These are phyloP conservation scores for Phytophthora podocarpi DNA, from an alignment of 352 stramenopile species.

Conservation along the genomic window DNA sequence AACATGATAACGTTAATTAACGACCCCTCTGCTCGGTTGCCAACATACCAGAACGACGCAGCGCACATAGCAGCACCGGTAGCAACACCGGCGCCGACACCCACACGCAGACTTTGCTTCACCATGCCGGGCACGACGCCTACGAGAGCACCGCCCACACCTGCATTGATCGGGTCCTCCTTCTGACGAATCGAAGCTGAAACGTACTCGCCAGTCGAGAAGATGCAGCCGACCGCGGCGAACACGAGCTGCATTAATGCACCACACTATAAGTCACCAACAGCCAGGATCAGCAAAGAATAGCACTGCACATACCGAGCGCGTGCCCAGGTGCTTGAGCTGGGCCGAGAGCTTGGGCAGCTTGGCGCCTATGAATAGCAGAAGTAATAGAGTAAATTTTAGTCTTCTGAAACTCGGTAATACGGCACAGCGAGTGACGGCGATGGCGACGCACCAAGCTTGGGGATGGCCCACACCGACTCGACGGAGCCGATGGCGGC, in stretches of 20 bases:
- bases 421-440: not conserved
- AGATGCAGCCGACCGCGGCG: constrained; percentile 63
- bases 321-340: constrained; percentile 78
- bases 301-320: constrained; percentile 48
- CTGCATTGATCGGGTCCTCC: constrained; percentile 72
- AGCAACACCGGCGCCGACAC: constrained; percentile 50
- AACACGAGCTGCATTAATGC: constrained; percentile 68
- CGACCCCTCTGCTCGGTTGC: not conserved
- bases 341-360: constrained; percentile 84
- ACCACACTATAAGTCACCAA: constrained; percentile 4
- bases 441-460: constrained; percentile 62
- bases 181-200: constrained; percentile 72
- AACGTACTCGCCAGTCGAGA: constrained; percentile 69
- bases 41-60: constrained; percentile 69
- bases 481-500: constrained; percentile 73
- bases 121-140: constrained; percentile 75
- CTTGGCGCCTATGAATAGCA: constrained; percentile 53
- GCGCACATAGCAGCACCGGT: constrained; percentile 53
- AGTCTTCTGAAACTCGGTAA: not conserved
- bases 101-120: constrained; percentile 78
- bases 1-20: too few species aligned
- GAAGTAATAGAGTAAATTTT: not conserved
- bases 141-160: constrained; percentile 62
- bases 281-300: not conserved
- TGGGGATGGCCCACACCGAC: constrained; percentile 88